A percentile compares a stretch with the other conserved stretches of the same genome.
phyloP scores from a whole-genome alignment of 2,329 filamentous ascomycete genomes.

The Orbilia oligospora region DNA sequence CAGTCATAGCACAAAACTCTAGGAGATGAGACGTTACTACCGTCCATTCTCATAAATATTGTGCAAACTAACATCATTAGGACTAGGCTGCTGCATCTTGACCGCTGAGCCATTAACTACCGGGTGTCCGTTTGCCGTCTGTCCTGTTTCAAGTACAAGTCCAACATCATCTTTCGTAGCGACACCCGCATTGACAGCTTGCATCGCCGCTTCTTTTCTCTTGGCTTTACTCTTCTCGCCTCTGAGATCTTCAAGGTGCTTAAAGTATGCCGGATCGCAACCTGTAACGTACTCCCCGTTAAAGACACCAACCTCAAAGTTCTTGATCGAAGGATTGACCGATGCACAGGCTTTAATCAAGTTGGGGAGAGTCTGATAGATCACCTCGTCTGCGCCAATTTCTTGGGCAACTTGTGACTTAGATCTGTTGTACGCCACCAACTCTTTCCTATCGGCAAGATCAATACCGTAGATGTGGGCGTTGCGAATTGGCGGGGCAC shows the following conservation, averaged over 20 bases:
- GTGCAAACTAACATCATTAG: constrained; percentile 59
- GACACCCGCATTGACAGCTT: constrained; percentile 76
- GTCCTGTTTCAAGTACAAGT: constrained; percentile 72
- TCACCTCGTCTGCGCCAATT: constrained; percentile 82
- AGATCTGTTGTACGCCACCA: constrained; percentile 79
- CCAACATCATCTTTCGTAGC: constrained; percentile 75
- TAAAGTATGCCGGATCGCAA: constrained; percentile 84
- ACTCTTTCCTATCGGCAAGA: constrained; percentile 78
- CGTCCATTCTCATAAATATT: constrained; percentile 59
- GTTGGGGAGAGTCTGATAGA: constrained; percentile 83
- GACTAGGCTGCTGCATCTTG: constrained; percentile 56
- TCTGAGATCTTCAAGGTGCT: constrained; percentile 80
- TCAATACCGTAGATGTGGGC: constrained; percentile 90
- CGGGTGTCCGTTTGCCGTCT: constrained; percentile 71
- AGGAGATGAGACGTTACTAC: constrained; percentile 42
- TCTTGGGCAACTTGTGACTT: constrained; percentile 75
- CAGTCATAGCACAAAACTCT: constrained; percentile 4
- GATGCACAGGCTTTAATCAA: constrained; percentile 84
- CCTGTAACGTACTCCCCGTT: constrained; percentile 87
- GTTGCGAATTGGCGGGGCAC: constrained; percentile 83
- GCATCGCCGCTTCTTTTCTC: constrained; percentile 75
- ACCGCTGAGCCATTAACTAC: constrained; percentile 29
- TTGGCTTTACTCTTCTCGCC: constrained; percentile 79
- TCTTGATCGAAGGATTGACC: constrained; percentile 72
- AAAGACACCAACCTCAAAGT: constrained; percentile 94